Evolutionary conservation across 2,329 filamentous ascomycete species (phyloP).

Genomic region (Epichloe glyceriae): DNA sequence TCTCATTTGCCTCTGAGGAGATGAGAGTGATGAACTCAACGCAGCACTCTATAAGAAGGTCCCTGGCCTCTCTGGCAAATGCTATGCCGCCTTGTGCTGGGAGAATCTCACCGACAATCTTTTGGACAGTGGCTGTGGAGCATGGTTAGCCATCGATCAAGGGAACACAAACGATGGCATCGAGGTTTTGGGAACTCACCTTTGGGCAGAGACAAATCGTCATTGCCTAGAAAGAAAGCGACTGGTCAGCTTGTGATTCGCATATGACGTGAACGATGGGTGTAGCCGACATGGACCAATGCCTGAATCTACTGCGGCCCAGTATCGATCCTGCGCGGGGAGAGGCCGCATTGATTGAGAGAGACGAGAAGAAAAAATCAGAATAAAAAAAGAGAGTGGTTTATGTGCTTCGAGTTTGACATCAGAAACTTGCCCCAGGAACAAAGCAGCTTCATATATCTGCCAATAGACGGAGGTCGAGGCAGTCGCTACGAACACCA

Average conservation of each 20-base stretch:
- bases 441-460: background rate
- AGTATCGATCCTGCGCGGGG: slow-evolving; percentile 16
- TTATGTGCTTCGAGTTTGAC: background rate
- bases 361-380: background rate
- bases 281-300: slow-evolving; percentile 3
- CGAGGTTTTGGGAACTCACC: slow-evolving; percentile 26
- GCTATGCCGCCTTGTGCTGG: slow-evolving; percentile 61
- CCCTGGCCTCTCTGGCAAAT: slow-evolving; percentile 90
- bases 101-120: slow-evolving; percentile 90
- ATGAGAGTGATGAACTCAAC: slow-evolving; percentile 98
- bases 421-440: background rate
- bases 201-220: slow-evolving; percentile 52
- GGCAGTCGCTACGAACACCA: background rate
- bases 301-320: slow-evolving; percentile 13
- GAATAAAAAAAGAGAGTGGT: background rate
- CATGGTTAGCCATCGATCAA: slow-evolving; percentile 15
- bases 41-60: slow-evolving; percentile 94
- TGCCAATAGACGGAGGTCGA: background rate
- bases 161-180: background rate
- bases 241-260: slow-evolving; percentile 18
- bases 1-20: slow-evolving; percentile 97
- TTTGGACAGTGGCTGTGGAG: slow-evolving; percentile 52
- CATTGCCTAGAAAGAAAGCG: slow-evolving; percentile 35
- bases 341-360: slow-evolving; percentile 8
- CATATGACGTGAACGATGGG: background rate